phyloP scores from a whole-genome alignment of 495 filamentous ascomycete species.

The Hypomontagnella submonticulosa region DNA sequence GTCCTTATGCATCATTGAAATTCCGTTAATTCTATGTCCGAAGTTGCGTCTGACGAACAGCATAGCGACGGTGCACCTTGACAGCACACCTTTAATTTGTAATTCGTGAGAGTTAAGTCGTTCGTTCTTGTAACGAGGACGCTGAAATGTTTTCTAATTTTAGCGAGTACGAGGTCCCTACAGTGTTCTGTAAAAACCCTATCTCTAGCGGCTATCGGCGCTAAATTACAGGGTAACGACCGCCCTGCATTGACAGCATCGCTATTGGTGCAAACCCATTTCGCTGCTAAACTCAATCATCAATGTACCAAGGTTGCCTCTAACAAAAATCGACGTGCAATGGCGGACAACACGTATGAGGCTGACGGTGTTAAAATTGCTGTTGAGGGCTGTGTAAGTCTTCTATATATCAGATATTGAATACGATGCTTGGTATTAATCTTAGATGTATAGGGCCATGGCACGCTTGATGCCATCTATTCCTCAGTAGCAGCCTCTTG shows the following conservation, averaged over 20 bases:
- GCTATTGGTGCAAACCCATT: not conserved
- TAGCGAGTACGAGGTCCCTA: conserved; percentile 13
- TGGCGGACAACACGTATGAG: conserved; percentile 32
- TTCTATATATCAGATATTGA: not conserved
- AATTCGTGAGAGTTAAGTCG: not conserved
- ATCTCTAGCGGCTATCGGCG: conserved; percentile 18
- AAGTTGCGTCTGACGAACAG: too few relatives aligned
- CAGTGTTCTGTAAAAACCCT: conserved; percentile 3
- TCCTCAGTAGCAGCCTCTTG: conserved; percentile 72
- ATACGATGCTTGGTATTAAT: not conserved
- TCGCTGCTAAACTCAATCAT: not conserved
- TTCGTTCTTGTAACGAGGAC: not conserved
- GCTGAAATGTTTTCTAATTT: not conserved
- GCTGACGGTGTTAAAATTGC: conserved; percentile 63
- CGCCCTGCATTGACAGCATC: not conserved
- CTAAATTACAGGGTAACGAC: not conserved
- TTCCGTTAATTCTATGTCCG: too few relatives aligned
- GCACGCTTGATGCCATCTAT: conserved; percentile 90
- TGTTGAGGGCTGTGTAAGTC: conserved; percentile 83
- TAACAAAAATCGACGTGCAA: not conserved
- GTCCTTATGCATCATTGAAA: too few relatives aligned
- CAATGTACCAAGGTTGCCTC: not conserved
- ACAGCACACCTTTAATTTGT: too few relatives aligned
- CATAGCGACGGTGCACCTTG: too few relatives aligned
- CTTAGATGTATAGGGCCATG: conserved; percentile 75